Evolutionary conservation across 495 filamentous ascomycete genomes (phyloP).

Genomic region (Neohortaea acidophila): DNA sequence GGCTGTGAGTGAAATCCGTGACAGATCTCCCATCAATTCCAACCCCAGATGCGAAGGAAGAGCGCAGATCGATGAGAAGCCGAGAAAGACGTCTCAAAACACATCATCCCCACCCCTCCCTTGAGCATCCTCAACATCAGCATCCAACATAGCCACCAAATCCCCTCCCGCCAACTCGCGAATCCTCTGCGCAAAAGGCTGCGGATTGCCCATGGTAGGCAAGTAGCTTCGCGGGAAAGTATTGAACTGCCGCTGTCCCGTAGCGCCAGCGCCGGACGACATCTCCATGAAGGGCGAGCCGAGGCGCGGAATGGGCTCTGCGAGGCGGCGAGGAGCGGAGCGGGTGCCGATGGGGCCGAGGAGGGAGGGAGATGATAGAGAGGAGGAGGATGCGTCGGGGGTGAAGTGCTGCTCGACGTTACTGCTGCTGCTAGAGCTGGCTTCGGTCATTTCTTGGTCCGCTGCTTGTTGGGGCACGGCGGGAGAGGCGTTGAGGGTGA

Average conservation of each 20-base stretch:
- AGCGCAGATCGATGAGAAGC: too few species aligned
- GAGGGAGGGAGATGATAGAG: too few species aligned
- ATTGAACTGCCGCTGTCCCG: slow-evolving; percentile 20
- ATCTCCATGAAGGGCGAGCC: slow-evolving; percentile 27
- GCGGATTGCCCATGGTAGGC: slow-evolving; percentile 14
- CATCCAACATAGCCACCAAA: neutral
- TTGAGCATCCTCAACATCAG: neutral
- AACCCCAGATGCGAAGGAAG: too few species aligned
- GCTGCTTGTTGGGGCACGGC: too few species aligned
- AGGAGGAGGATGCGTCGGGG: too few species aligned
- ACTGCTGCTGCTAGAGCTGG: slow-evolving; percentile 1
- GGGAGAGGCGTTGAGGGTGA: slow-evolving; percentile 5
- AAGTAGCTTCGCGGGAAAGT: slow-evolving; percentile 27
- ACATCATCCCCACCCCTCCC: neutral
- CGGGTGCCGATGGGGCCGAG: slow-evolving; percentile 9
- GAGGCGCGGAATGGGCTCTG: slow-evolving; percentile 23
- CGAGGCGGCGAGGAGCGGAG: slow-evolving; percentile 12
- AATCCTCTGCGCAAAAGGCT: slow-evolving; percentile 15
- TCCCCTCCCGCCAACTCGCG: slow-evolving; percentile 6
- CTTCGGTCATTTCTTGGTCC: slow-evolving; percentile 15
- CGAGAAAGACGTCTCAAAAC: too few species aligned
- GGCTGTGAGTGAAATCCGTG: too few species aligned
- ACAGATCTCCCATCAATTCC: too few species aligned
- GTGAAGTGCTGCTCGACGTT: too few species aligned
- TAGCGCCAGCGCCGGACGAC: slow-evolving; percentile 8